Evolutionary conservation across 768 basidiomycete species (phyloP).

Genomic region (Cystobasidiopsis lactophilus): DNA sequence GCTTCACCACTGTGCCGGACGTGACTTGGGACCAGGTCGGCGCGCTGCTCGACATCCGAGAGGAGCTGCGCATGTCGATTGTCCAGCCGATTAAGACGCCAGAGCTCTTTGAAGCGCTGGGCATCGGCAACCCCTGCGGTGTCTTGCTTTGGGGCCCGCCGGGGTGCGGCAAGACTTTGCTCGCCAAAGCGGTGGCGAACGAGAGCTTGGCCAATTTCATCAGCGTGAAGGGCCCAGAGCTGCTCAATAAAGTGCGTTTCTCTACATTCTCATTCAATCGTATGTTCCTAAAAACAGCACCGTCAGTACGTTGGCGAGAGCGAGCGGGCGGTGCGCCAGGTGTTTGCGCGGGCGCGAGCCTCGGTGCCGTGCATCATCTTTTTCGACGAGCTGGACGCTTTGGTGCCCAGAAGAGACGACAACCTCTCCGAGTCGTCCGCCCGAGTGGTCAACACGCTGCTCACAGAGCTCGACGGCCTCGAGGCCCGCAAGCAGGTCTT

Average conservation of each 20-base stretch:
- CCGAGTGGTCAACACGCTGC: conserved; percentile 76
- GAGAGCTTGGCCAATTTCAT: conserved; percentile 92
- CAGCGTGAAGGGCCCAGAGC: conserved; percentile 87
- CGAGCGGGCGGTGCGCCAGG: conserved; percentile 78
- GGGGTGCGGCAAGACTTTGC: conserved; percentile 86
- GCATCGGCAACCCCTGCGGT: conserved; percentile 76
- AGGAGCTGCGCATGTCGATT: conserved; percentile 91
- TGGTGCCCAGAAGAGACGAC: conserved; percentile 78
- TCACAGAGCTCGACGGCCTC: conserved; percentile 81
- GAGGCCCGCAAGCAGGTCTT: conserved; percentile 35
- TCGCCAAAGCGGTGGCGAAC: conserved; percentile 97
- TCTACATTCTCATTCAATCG: background rate
- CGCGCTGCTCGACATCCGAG: conserved; percentile 60
- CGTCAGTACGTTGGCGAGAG: conserved; percentile 86
- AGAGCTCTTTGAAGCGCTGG: conserved; percentile 66
- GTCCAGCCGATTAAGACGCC: conserved; percentile 83
- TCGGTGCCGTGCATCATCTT: conserved; percentile 90
- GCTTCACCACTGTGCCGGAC: conserved; percentile 89
- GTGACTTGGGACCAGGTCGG: conserved; percentile 90
- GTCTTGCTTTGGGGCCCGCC: conserved; percentile 98
- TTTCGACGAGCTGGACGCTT: conserved; percentile 82
- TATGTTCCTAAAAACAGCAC: conserved; percentile 3
- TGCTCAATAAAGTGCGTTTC: conserved; percentile 67
- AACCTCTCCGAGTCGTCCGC: conserved; percentile 30
- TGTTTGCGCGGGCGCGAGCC: conserved; percentile 78